Conservation (phyloP, 495 filamentous ascomycete genomes). For the Penicillium fimorum region DNA sequence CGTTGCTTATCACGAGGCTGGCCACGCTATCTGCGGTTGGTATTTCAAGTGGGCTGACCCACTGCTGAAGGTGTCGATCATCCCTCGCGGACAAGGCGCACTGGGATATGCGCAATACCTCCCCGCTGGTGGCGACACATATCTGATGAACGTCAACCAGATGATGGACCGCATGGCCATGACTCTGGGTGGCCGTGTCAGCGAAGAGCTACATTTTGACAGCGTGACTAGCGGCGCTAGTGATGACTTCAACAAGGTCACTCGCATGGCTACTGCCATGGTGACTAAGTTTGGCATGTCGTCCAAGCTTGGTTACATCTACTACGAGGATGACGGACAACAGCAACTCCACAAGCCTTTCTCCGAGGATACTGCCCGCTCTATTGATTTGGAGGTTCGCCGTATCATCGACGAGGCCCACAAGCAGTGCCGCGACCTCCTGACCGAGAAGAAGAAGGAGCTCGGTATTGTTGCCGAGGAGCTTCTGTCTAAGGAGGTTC, state of each 20-base stretch:
- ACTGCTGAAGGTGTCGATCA: slow-evolving; percentile 96
- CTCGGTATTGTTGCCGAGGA: slow-evolving; percentile 91
- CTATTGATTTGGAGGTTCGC: slow-evolving; percentile 86
- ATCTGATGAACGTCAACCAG: slow-evolving; percentile 92
- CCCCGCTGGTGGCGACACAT: slow-evolving; percentile 77
- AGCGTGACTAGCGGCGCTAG: slow-evolving; percentile 91
- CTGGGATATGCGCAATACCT: slow-evolving; percentile 96
- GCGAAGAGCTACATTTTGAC: slow-evolving; percentile 93
- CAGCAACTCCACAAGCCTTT: slow-evolving; percentile 90
- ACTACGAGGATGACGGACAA: slow-evolving; percentile 79
- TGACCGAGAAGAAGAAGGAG: slow-evolving; percentile 82
- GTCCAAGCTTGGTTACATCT: slow-evolving; percentile 82
- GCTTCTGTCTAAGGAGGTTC: slow-evolving; percentile 84
- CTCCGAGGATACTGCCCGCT: slow-evolving; percentile 86
- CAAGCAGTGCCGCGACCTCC: slow-evolving; percentile 78
- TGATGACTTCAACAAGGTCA: slow-evolving; percentile 99
- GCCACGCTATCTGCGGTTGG: slow-evolving; percentile 98
- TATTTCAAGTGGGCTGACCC: slow-evolving; percentile 95
- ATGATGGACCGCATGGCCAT: slow-evolving; percentile 99
- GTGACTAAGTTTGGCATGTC: slow-evolving; percentile 99
- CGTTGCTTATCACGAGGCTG: slow-evolving; percentile 97
- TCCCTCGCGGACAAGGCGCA: slow-evolving; percentile 89
- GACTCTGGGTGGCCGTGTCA: slow-evolving; percentile 92
- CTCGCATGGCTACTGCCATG: slow-evolving; percentile 91
- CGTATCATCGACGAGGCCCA: slow-evolving; percentile 89